Evolutionary conservation across 257 asterid genomes (phyloP), one percentile per base, ranked within the genome.

Genomic region (Solanum piurae): DNA sequence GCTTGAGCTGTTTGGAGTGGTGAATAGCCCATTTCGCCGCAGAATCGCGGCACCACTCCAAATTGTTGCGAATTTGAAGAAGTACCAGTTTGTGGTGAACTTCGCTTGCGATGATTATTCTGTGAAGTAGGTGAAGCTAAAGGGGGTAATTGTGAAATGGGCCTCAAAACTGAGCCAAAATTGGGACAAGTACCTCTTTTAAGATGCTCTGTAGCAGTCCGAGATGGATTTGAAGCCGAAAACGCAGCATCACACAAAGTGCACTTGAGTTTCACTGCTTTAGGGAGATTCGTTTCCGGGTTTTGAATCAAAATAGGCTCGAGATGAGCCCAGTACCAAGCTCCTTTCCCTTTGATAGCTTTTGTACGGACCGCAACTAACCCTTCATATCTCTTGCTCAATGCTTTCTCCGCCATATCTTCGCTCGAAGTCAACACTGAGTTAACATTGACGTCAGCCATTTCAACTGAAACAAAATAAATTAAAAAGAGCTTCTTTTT

Each of bases 251-350:
- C 94, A 85, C 98, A 95, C 16, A 94, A 93, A 40, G 89, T 91
- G 91, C 99, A 96, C 92, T 91, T 91, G 44, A 96, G 98, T 72
- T 96, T 96, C 46, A 96, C 99, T 3, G 98, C 94, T 76, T 95
- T 95, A 0, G 98, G 98, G 40, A 83, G 87, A 87, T 93, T 87
- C 85, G 93, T 93, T n/a, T 94, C 98, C 6, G 97, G 93, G 38
- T 93, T 91, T 27, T 84, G 91, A 79, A 96, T 88, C 87, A 95
- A 83, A 88, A 95, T 86, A 25, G 99, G 99, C 92, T 96, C 98
- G 12, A 96, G 92, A 88, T 96, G 98, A 89, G 95, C 91, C 99
- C 99, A 96, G 71, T 96, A 96, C 99, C 99, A 96, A 3, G 99
- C 99, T 27, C 99, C 99, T 92, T 95, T 96, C 84, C 99, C 99